A percentile compares a stretch with the other conserved stretches of the same genome.
Evolutionary conservation across 352 stramenopile species (phyloP).

Genomic region (Elongisporangium prolatum): DNA sequence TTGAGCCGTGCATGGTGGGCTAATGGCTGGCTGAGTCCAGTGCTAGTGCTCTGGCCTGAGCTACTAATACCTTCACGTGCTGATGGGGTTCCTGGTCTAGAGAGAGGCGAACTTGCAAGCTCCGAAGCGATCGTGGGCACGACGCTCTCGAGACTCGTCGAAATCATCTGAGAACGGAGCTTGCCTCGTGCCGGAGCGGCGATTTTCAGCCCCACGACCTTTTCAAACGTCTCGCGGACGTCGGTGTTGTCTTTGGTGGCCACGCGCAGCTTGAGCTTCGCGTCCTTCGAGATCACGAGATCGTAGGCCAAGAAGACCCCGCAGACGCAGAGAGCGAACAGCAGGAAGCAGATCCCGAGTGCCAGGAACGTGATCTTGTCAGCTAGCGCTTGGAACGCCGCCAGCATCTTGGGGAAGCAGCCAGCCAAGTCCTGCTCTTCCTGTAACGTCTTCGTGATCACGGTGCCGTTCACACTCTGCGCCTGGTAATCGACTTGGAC

Average conservation of each 20-base stretch:
- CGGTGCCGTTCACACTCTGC: slow-evolving; percentile 45
- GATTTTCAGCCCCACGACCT: slow-evolving; percentile 69
- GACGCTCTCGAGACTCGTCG: slow-evolving; percentile 51
- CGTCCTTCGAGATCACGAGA: slow-evolving; percentile 54
- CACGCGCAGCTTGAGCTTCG: slow-evolving; percentile 66
- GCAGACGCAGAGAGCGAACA: slow-evolving; percentile 33
- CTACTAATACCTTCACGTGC: not conserved
- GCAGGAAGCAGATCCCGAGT: slow-evolving; percentile 21
- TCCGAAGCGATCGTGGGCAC: slow-evolving; percentile 40
- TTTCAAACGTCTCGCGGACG: slow-evolving; percentile 58
- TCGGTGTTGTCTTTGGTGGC: slow-evolving; percentile 15
- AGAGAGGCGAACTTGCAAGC: slow-evolving; percentile 20
- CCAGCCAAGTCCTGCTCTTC: slow-evolving; percentile 44
- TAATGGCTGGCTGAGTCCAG: not conserved
- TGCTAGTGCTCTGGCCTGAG: not conserved
- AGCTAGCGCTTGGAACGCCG: slow-evolving; percentile 35
- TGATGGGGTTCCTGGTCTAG: not conserved
- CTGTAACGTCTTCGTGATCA: slow-evolving; percentile 35
- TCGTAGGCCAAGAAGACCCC: slow-evolving; percentile 59
- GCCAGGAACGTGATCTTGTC: slow-evolving; percentile 38
- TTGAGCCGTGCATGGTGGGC: not conserved
- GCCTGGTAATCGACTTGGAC: slow-evolving; percentile 58
- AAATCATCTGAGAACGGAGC: slow-evolving; percentile 54
- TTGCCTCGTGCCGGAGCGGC: slow-evolving; percentile 58
- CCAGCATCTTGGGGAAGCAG: slow-evolving; percentile 51